Conservation (phyloP, 2,329 filamentous ascomycete species). For the Phialophora chinensis region DNA sequence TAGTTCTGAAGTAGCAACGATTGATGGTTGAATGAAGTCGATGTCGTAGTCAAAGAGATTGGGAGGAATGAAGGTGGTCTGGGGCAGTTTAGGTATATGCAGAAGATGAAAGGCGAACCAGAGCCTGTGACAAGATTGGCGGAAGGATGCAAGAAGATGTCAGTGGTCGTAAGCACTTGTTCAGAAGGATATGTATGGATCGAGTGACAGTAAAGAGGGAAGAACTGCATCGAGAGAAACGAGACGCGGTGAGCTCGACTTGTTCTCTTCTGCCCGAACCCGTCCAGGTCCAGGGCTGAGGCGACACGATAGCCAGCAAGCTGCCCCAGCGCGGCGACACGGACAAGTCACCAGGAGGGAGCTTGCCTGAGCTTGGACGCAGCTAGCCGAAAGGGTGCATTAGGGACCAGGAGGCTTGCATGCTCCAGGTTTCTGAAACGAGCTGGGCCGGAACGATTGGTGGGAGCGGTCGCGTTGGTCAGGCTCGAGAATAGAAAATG, state of each 20-base stretch:
- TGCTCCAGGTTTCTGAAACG: constrained; percentile 32
- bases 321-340: constrained; percentile 16
- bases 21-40: neutral
- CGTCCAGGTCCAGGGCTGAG: constrained; percentile 14
- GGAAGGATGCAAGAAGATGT: constrained; percentile 16
- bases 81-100: constrained; percentile 8
- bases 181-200: constrained; percentile 13
- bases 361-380: constrained; percentile 16
- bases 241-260: constrained; percentile 23
- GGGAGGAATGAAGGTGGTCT: constrained; percentile 14
- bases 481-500: neutral
- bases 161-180: constrained; percentile 29
- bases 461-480: constrained; percentile 4
- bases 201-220: constrained; percentile 13
- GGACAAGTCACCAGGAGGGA: constrained; percentile 21
- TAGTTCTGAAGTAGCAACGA: neutral
- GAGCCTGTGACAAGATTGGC: constrained; percentile 2
- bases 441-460: constrained; percentile 26
- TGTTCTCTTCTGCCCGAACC: constrained; percentile 2
- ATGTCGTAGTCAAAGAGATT: neutral
- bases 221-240: constrained; percentile 8
- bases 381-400: constrained; percentile 24
- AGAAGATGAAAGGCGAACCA: constrained; percentile 14
- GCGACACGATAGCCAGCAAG: constrained; percentile 16
- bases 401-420: constrained; percentile 4